Evolutionary conservation across 2,329 filamentous ascomycete species (phyloP), one percentile per base, ranked within the genome.

Genomic region (Talaromyces funiculosus): DNA sequence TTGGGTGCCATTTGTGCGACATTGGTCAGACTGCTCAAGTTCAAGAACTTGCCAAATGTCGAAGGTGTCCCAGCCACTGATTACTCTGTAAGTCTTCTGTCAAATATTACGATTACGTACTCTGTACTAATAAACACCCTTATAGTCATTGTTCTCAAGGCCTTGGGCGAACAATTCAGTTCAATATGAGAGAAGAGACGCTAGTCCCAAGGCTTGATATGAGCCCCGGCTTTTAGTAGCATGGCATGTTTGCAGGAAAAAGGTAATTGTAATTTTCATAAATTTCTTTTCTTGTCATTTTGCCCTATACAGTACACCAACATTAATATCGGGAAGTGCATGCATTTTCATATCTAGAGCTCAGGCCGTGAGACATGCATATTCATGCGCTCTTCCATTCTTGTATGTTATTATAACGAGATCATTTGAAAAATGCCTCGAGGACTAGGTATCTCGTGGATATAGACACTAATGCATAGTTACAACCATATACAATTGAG

Each of bases 101-200:
- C 12, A 8, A 10, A 3, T 20, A 31, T 45, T 3, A 18, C 47
- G 29, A 20, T 20, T 22, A 20, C 10, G 35, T 10, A 51, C n/a
- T 3, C 9, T 14, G 3, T 58, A 6, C 33, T 58, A 45, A 57
- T 12, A 33, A 1, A 9, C 4, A 6, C 1, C 20, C 18, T 20
- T 51, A 12, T 60, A 78, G 75, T 81, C 81, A 65, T 80, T 92
- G 43, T 92, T 92, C 76, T 90, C 88, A 54, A 83, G 88, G 66
- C 89, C 89, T 10, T 73, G 89, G 56, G 84, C 87, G 73, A 87
- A 88, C 43, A 88, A 87, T 49, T 80, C 85, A 55, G 84, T 96
- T 53, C 80, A 84, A 73, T 96, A 89, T 86, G 89, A 95, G 80
- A 74, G 69, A 66, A 72, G 73, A 53, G 64, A 68, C 49, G 18